Evolutionary conservation across 2,329 filamentous ascomycete species (phyloP), one percentile per base, ranked within the genome.

Genomic region (Colletotrichum caudatum): DNA sequence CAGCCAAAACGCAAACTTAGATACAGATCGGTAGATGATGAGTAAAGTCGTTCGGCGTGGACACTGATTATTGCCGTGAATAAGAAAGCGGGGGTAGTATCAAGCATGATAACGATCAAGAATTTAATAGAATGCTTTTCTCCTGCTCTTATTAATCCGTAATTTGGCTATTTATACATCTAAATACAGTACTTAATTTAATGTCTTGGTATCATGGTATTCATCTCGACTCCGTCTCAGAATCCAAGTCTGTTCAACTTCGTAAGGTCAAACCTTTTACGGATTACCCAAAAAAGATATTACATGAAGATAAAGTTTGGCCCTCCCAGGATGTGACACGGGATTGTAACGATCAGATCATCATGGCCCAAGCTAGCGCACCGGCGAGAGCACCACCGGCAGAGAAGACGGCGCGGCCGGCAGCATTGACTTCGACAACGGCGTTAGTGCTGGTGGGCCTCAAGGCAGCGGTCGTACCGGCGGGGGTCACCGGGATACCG

Each of bases 181-280:
- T 50, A 60, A 69, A 8, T 71, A 18, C 48, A 44, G 59, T 69
- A 60, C 59, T 26, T 14, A n/a, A 54, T 37, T n/a, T n/a, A n/a
- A n/a, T n/a, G 53, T 46, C 59, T 48, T 71, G 65, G 65, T 71
- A 71, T 71, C 69, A 71, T 71, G 46, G 46, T 48, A 56, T 54
- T 58, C 65, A 50, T 71, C 59, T 64, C 44, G 44, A n/a, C 41
- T 35, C 8, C 29, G 51, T 35, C 59, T 26, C 33, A 11, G 11
- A 20, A 12, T 61, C 29, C 29, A 48, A 26, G n/a, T 26, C 59
- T 53, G 3, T 9, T 69, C 37, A 54, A 39, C 39, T 54, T 8
- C 5, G 29, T 48, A 39, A 60, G 14, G 54, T 23, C 65, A 39
- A 37, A 20, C 46, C 39, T 63, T 63, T 69, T 69, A 69, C 48